phyloP scores from a whole-genome alignment of 2,329 filamentous ascomycete genomes.

The Penicillium sp. region DNA sequence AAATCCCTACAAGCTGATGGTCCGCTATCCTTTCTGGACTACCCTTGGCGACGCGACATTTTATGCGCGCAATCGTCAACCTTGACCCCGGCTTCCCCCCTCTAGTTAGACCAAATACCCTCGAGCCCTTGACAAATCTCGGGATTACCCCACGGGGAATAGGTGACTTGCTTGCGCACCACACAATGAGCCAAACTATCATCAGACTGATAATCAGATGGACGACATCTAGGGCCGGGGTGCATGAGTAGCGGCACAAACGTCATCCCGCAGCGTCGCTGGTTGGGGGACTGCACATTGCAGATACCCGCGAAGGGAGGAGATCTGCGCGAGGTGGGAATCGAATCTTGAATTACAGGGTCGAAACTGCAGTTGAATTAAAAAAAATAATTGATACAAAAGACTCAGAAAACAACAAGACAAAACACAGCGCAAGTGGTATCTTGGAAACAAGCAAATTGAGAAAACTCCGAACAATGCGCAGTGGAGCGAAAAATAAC shows the following conservation, averaged over 20 bases:
- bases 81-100: neutral
- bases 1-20: neutral
- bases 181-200: neutral
- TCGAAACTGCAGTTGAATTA: neutral
- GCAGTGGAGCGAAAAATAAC: constrained; percentile 8
- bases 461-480: constrained; percentile 13
- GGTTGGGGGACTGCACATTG: neutral
- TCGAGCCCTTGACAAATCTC: neutral
- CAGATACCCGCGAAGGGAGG: neutral
- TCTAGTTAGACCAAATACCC: neutral
- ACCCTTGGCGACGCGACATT: neutral
- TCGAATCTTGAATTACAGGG: neutral
- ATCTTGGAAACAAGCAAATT: constrained; percentile 17
- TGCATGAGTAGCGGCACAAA: constrained; percentile 21
- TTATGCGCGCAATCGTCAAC: neutral
- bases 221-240: neutral
- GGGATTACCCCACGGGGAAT: constrained; percentile 3
- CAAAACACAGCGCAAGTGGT: constrained; percentile 16
- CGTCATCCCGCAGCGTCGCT: constrained; percentile 19
- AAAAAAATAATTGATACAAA: neutral
- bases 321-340: neutral
- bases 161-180: neutral
- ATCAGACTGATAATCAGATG: constrained; percentile 3
- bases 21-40: neutral
- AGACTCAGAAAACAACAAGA: neutral